Base-by-base conservation (phyloP, 768 basidiomycete genomes). In the Pulveroboletus sp. region DNA sequence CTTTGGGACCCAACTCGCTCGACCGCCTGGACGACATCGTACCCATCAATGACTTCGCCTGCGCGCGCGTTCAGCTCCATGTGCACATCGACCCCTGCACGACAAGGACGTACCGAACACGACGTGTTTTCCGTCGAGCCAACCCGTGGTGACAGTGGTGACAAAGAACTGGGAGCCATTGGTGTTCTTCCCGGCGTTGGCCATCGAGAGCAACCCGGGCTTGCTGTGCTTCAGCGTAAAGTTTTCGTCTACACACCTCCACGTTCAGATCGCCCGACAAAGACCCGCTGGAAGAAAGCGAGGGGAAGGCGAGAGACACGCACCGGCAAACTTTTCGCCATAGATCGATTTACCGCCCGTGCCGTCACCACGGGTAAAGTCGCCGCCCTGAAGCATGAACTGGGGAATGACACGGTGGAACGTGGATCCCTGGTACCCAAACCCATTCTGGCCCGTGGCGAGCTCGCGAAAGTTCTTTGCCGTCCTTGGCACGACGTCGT, bases 91-190 rank as follows among this genome's bases (percentile, higher is more conserved):
- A 30, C 31, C 14, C 4, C 28, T n/a, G 12, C 35, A 36, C n/a
- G 21, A 35, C 8, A 15, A 18, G 8, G 37, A 54, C 57, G 2
- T 36, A 57, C 56, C 51, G 8, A 57, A 57, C 17, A 57, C 56
- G 51, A 58, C 56, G 37, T 57, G 57, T 9, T 30, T 38, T 35
- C 18, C 18, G n/a, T 57, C 47, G 11, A 57, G 56, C 56, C 56
- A 58, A 32, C 11, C 1, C 0, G 88, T 88, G 31, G 72, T 69
- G 49, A 82, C 83, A 36, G 90, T 93, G 55, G 88, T 91, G 74
- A 94, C 83, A 77, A 95, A 93, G 80, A 94, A 93, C 68, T 92
- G 86, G 15, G 80, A 88, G 12, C 88, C 91, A 63, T 94, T 94
- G 57, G 92, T 93, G 73, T 91, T 83, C 64, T 69, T 71, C 30